Percentiles rank a stretch among this genome's conserved stretches.
These are phyloP conservation scores for Pochonia chlamydosporia DNA, from an alignment of 2,329 filamentous ascomycete genomes.

Conservation along the genomic window DNA sequence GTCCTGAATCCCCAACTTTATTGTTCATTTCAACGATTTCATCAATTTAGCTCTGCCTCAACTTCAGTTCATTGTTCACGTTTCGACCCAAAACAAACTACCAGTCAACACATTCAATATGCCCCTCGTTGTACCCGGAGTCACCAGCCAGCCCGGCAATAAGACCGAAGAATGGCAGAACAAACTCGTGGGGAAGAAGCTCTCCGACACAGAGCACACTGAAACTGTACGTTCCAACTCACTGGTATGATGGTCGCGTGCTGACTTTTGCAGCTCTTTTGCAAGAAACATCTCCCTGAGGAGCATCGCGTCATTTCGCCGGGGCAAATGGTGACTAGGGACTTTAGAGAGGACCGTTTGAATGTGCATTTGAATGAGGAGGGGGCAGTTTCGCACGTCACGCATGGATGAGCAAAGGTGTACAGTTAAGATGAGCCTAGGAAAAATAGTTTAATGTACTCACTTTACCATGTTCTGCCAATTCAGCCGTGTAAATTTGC, in stretches of 20 bases:
- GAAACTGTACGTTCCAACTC: slow-evolving; percentile 41
- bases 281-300: slow-evolving; percentile 53
- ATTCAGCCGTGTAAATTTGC: too few relatives aligned
- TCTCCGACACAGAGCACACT: slow-evolving; percentile 42
- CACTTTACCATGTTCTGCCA: too few relatives aligned
- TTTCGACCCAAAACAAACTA: too few relatives aligned
- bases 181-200: slow-evolving; percentile 59
- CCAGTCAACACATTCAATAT: too few relatives aligned
- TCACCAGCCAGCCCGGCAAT: slow-evolving; percentile 40
- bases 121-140: slow-evolving; percentile 60
- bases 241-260: not conserved
- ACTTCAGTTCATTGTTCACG: too few relatives aligned
- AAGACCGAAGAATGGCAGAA: slow-evolving; percentile 53
- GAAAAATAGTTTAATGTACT: too few relatives aligned
- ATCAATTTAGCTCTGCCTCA: too few relatives aligned
- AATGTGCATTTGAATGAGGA: slow-evolving; percentile 56
- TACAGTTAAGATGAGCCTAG: too few relatives aligned
- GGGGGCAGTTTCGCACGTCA: slow-evolving; percentile 54
- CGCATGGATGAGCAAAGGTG: slow-evolving; percentile 48
- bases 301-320: slow-evolving; percentile 51
- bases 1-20: too few relatives aligned
- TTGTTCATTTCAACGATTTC: too few relatives aligned
- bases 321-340: slow-evolving; percentile 52
- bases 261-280: slow-evolving; percentile 43
- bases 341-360: slow-evolving; percentile 47